These are phyloP conservation scores for Vicia sativa DNA, from an alignment of 306 rosid genomes.

Conservation along the genomic window DNA sequence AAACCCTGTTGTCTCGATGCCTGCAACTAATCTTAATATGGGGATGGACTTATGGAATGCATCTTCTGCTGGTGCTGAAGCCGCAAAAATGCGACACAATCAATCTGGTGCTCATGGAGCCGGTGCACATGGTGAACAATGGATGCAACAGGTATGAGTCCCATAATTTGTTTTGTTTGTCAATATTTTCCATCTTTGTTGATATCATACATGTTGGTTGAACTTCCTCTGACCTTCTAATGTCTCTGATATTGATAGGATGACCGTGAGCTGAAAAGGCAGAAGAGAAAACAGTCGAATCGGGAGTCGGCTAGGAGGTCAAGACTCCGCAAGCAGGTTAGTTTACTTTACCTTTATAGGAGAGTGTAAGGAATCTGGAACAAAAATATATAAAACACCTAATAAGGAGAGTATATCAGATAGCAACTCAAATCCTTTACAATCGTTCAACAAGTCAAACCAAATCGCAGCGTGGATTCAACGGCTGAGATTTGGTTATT, in stretches of 20 bases:
- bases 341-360: slow-evolving; percentile 6
- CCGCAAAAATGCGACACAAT: slow-evolving; percentile 64
- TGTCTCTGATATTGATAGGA: slow-evolving; percentile 56
- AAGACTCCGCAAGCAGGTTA: slow-evolving; percentile 96
- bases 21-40: slow-evolving; percentile 83
- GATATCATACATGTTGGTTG: no score
- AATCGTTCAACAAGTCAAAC: not conserved
- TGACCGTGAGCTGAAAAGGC: slow-evolving; percentile 93
- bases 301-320: slow-evolving; percentile 99
- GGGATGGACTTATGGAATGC: slow-evolving; percentile 98
- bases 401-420: not conserved
- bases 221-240: slow-evolving; percentile 9
- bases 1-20: slow-evolving; percentile 60
- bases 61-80: slow-evolving; percentile 58
- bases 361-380: not conserved
- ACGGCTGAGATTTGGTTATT: not conserved
- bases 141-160: slow-evolving; percentile 79
- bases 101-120: slow-evolving; percentile 58
- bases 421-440: not conserved
- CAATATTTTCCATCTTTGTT: not conserved
- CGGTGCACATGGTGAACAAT: slow-evolving; percentile 64
- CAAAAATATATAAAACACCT: not conserved
- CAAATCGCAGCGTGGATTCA: not conserved
- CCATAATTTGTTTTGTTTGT: slow-evolving; percentile 8
- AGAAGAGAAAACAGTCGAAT: slow-evolving; percentile 97